A percentile compares a stretch with the other conserved stretches of the same genome.
phyloP scores from a whole-genome alignment of 129 eudicot genomes.

The Tagetes erecta region DNA sequence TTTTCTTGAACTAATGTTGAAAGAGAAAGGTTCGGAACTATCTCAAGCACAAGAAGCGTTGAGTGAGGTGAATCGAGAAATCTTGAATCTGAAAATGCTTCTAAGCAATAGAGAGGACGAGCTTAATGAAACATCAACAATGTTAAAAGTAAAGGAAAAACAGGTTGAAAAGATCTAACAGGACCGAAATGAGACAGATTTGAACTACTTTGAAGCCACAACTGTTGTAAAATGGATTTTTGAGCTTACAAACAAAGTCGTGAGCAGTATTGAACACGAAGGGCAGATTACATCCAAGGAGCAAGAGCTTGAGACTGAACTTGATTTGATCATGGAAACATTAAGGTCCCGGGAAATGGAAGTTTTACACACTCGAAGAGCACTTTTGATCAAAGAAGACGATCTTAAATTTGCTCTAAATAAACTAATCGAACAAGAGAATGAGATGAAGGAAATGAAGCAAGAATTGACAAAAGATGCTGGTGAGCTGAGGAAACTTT shows the following conservation, averaged over 20 bases:
- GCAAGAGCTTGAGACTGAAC: slow-evolving; percentile 67
- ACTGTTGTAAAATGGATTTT: slow-evolving; percentile 53
- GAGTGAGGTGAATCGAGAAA: slow-evolving; percentile 57
- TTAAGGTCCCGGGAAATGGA: slow-evolving; percentile 72
- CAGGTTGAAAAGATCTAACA: slow-evolving; percentile 45
- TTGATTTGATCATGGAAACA: slow-evolving; percentile 52
- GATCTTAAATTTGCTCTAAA: slow-evolving; percentile 49
- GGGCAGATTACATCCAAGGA: slow-evolving; percentile 28
- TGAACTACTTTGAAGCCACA: slow-evolving; percentile 69
- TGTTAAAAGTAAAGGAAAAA: slow-evolving; percentile 61
- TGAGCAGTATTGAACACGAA: slow-evolving; percentile 37
- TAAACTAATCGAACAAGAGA: slow-evolving; percentile 56
- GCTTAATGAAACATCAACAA: slow-evolving; percentile 47
- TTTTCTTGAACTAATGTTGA: slow-evolving; percentile 50
- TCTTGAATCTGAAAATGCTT: slow-evolving; percentile 51
- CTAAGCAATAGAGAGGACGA: slow-evolving; percentile 49
- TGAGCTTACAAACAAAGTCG: slow-evolving; percentile 57
- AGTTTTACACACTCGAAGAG: slow-evolving; percentile 60
- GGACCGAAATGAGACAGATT: slow-evolving; percentile 47
- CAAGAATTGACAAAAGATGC: slow-evolving; percentile 46
- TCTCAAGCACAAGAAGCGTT: slow-evolving; percentile 47
- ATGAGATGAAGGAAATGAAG: slow-evolving; percentile 57
- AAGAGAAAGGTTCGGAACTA: slow-evolving; percentile 67
- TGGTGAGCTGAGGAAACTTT: slow-evolving; percentile 55
- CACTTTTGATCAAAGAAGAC: slow-evolving; percentile 58